Evolutionary conservation across 2,329 filamentous ascomycete genomes (phyloP), one percentile per base, ranked within the genome.

Genomic region (Ophiocordyceps unilateralis): DNA sequence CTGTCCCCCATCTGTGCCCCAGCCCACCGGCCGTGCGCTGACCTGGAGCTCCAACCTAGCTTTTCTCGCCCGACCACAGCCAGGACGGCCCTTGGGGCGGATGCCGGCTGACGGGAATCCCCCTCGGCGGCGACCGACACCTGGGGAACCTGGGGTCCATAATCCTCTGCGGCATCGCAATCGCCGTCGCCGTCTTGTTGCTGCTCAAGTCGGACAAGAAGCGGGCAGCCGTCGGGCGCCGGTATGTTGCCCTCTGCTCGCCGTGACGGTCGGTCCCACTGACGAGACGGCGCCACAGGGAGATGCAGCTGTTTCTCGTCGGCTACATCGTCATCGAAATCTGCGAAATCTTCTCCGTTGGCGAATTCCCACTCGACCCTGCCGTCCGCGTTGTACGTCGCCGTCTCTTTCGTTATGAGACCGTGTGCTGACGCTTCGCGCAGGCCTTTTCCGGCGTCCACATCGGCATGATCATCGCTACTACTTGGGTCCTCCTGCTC

Each of bases 261-360:
- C 9, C 22, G 20, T 17, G 15, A 19, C 24, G 14, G 19, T 23
- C 23, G 19, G 5, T 30, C n/a, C n/a, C n/a, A 19, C 41, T 45
- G 39, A 43, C 41, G 22, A n/a, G 15, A 28, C 2, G 5, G 15
- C 17, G 6, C 19, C 17, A 44, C 55, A 93, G 91, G 61, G 91
- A 98, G 63, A 96, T 98, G 76, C 91, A 98, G 70, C 55, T 95
- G 28, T 96, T 98, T 65, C 74, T 98, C 41, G 48, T 84, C 37
- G 81, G 83, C 41, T 98, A 86, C 60, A 81, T 93, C 45, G 63
- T 96, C 45, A 78, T 96, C 47, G 78, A 83, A 53, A 83, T 98
- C 54, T 95, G 88, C 64, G 91, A 96, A 61, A 94, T 98, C 55
- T 95, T 98, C 65, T 88, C 87, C 0, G 78, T 96, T 30, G 91